A percentile compares a stretch with the other conserved stretches of the same genome.
Conservation (phyloP, 306 rosid genomes). For the Rosa chinensis region DNA sequence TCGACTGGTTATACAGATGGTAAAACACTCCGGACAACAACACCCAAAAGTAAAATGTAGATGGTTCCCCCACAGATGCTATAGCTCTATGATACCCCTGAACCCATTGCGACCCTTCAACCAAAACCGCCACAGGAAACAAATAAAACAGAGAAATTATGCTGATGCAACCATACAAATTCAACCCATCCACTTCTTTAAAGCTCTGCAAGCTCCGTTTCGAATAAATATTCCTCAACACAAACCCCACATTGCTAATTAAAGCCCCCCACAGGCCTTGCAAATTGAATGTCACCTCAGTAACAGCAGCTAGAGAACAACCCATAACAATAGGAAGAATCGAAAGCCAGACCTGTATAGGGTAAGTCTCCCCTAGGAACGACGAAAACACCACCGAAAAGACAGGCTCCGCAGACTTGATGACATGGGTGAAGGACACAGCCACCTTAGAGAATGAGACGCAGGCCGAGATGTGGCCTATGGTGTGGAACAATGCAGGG, state of each 20-base stretch:
- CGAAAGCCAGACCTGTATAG: conserved; percentile 86
- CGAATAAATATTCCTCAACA: conserved; percentile 79
- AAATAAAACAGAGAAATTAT: conserved; percentile 69
- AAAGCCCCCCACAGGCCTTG: conserved; percentile 86
- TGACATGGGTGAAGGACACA: conserved; percentile 96
- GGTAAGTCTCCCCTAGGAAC: conserved; percentile 70
- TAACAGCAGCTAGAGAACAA: conserved; percentile 82
- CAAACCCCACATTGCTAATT: conserved; percentile 92
- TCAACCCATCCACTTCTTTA: conserved; percentile 87
- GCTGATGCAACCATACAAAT: conserved; percentile 78
- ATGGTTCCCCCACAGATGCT: conserved; percentile 59
- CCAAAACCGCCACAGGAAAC: conserved; percentile 78
- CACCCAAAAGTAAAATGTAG: conserved; percentile 82
- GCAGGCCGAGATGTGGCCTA: conserved; percentile 95
- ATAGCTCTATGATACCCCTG: conserved; percentile 80
- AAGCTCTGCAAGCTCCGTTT: conserved; percentile 73
- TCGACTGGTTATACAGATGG: conserved; percentile 94
- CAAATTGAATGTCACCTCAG: conserved; percentile 82
- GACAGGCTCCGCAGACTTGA: conserved; percentile 90
- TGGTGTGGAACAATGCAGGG: conserved; percentile 93
- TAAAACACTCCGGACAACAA: conserved; percentile 84
- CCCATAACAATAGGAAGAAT: conserved; percentile 89
- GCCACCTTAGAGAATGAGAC: conserved; percentile 95
- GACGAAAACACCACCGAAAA: conserved; percentile 81
- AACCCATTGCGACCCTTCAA: conserved; percentile 93